Conservation (phyloP, 306 rosid species). For the Adenanthera pavonina region DNA sequence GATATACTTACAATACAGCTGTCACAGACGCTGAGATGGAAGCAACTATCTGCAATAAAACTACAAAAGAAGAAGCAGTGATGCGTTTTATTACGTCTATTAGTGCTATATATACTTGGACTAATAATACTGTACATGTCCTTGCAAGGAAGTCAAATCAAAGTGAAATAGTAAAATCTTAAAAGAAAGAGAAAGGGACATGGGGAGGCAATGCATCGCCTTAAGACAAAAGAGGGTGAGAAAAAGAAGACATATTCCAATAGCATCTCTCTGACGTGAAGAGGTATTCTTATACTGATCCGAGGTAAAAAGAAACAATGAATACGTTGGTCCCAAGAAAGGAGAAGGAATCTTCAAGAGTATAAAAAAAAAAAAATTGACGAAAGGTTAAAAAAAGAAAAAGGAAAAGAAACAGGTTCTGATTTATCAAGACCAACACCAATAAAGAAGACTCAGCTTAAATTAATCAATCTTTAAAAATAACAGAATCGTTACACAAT, state of each 20-base stretch:
- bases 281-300: conserved; percentile 25
- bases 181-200: conserved; percentile 8
- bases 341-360: conserved; percentile 35
- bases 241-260: conserved; percentile 30
- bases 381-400: neutral
- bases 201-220: neutral
- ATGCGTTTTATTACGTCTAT: neutral
- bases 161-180: neutral
- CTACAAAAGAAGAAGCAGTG: conserved; percentile 10
- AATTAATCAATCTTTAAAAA: neutral
- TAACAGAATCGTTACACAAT: neutral
- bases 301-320: neutral
- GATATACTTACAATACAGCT: neutral
- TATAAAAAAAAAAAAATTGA: conserved; percentile 26
- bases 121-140: neutral
- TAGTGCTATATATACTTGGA: neutral
- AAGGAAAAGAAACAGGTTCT: neutral
- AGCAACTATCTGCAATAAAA: conserved; percentile 13
- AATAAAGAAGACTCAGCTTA: conserved; percentile 3
- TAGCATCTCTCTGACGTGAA: conserved; percentile 13
- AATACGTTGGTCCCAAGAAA: conserved; percentile 30
- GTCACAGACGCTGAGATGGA: conserved; percentile 4
- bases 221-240: neutral
- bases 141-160: neutral
- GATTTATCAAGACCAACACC: neutral